Base-by-base conservation (phyloP, 2,329 filamentous ascomycete genomes). In the Simplicillium aogashimaense region DNA sequence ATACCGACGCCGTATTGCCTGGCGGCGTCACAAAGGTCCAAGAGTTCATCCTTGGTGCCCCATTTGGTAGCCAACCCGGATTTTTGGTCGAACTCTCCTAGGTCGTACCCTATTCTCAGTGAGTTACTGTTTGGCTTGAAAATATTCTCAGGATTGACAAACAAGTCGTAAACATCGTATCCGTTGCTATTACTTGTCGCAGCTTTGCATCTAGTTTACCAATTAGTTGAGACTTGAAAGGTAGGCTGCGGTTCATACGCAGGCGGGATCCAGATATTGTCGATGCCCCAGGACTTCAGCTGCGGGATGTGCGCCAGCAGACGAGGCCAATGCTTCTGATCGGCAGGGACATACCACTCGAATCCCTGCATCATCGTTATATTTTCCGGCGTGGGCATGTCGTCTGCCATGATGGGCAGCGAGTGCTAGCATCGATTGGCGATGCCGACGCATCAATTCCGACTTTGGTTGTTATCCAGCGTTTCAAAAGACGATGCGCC, bases 21-120 rank as follows among this genome's bases (percentile, higher is more conserved):
- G 3, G 20, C 20, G 5, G 20, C 9, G 9, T 25, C 9, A 25
- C 20, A 25, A 9, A 25, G 9, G 9, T 25, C 63, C 3, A 73
- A 43, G 7, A 86, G 63, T 43, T 86, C 78, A 31, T 76, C 69
- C 48, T 77, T 77, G 4, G 67, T 65, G 3, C 82, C 82, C 81
- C 81, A 86, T 67, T 85, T 86, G 1, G 81, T 86, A 4, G 65
- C 64, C 3, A 64, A 61, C 1, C 66, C 59, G 31, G 76, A 78
- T 52, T 86, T 86, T 51, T 86, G 81, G 40, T 86, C 76, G 52
- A 86, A 86, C 50, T 86, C 82, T 32, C 82, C 82, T 2, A 83
- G 57, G 46, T 83, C 79, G 51, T 80, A 3, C 9, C n/a, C 20
- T 25, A 25, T 25, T 25, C 20, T 6, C 5, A 6, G 20, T 25